These are phyloP conservation scores for Trichophyton schoenleinii DNA, from an alignment of 2,329 filamentous ascomycete genomes.

Conservation along the genomic window DNA sequence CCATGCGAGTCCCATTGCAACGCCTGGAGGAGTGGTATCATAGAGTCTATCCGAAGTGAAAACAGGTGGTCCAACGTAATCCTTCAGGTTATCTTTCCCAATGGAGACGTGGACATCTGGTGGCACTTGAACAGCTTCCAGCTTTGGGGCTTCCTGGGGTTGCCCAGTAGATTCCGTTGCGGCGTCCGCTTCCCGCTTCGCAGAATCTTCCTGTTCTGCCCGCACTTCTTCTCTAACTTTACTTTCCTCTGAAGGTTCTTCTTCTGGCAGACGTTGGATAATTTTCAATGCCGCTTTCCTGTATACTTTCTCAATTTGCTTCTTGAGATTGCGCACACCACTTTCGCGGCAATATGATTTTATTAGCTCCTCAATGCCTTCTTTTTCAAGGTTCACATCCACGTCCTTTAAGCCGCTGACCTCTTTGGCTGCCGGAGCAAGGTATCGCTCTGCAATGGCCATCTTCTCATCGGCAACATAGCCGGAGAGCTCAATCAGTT, in stretches of 20 bases:
- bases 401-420: constrained; percentile 80
- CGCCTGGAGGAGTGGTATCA: constrained; percentile 82
- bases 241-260: constrained; percentile 37
- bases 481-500: constrained; percentile 88
- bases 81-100: constrained; percentile 77
- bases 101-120: constrained; percentile 78
- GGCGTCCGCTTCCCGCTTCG: constrained; percentile 13
- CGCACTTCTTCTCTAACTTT: constrained; percentile 80
- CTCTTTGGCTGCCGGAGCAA: constrained; percentile 89
- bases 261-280: constrained; percentile 45
- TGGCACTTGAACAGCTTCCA: constrained; percentile 59
- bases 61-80: constrained; percentile 90
- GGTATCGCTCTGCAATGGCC: constrained; percentile 88
- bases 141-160: not conserved
- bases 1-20: constrained; percentile 97
- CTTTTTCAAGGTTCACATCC: constrained; percentile 72
- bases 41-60: constrained; percentile 95
- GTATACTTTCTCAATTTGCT: constrained; percentile 99
- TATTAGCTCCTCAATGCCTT: constrained; percentile 90
- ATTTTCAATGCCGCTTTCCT: constrained; percentile 95
- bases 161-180: not conserved
- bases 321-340: constrained; percentile 93
- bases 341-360: constrained; percentile 98
- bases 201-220: constrained; percentile 51
- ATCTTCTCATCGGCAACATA: constrained; percentile 99